These are phyloP conservation scores for Saccharomycopsis capsularis DNA, from an alignment of 805 yeast species.

Conservation along the genomic window DNA sequence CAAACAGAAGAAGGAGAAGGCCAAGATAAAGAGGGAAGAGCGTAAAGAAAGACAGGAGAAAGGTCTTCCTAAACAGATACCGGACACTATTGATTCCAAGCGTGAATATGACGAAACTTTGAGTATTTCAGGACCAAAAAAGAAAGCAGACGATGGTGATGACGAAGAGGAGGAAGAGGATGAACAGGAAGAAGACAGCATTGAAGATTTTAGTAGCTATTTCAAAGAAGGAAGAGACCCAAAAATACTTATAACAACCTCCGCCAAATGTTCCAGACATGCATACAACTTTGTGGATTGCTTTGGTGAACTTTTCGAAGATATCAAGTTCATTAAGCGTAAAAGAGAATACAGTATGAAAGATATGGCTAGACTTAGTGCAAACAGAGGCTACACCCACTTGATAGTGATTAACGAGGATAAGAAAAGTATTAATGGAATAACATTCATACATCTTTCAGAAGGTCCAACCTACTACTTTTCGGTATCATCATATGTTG, in stretches of 20 bases:
- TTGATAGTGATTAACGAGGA: slow-evolving; percentile 88
- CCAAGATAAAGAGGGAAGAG: slow-evolving; percentile 44
- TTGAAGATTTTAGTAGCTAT: slow-evolving; percentile 55
- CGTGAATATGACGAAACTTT: slow-evolving; percentile 86
- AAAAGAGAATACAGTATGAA: slow-evolving; percentile 76
- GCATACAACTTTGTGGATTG: slow-evolving; percentile 90
- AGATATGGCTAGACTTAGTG: slow-evolving; percentile 79
- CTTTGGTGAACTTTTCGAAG: slow-evolving; percentile 77
- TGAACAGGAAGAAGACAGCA: slow-evolving; percentile 25
- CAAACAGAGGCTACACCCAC: slow-evolving; percentile 81
- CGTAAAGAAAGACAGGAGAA: slow-evolving; percentile 66
- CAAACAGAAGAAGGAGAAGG: slow-evolving; percentile 17
- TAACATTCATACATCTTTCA: slow-evolving; percentile 90
- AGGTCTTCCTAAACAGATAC: slow-evolving; percentile 69
- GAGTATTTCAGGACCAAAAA: slow-evolving; percentile 27
- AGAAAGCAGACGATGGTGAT: slow-evolving; percentile 23
- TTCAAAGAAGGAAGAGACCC: slow-evolving; percentile 57
- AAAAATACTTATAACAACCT: slow-evolving; percentile 85
- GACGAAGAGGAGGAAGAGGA: slow-evolving; percentile 7
- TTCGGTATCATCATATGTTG: slow-evolving; percentile 67
- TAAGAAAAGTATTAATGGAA: slow-evolving; percentile 69
- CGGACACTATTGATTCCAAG: slow-evolving; percentile 77
- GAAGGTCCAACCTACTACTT: slow-evolving; percentile 94
- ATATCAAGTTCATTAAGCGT: slow-evolving; percentile 79
- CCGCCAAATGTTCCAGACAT: slow-evolving; percentile 72